Evolutionary conservation across 2,329 filamentous ascomycete genomes (phyloP).

Genomic region (Onygenales sp.): DNA sequence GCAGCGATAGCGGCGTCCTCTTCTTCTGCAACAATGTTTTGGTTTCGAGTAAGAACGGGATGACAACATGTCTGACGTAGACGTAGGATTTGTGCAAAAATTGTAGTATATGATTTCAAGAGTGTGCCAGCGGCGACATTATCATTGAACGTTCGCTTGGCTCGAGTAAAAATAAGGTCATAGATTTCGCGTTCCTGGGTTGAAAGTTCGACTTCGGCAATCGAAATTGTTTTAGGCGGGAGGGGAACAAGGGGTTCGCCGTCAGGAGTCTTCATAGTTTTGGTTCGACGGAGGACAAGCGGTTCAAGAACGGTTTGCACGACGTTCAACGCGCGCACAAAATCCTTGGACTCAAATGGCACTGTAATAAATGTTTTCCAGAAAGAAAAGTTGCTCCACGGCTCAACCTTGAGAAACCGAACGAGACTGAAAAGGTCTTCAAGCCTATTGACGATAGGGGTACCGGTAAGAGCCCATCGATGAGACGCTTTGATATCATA

Average conservation of each 20-base stretch:
- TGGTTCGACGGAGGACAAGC: constrained; percentile 87
- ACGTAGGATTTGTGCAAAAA: constrained; percentile 91
- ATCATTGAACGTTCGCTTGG: constrained; percentile 72
- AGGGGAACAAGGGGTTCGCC: constrained; percentile 73
- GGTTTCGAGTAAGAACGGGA: constrained; percentile 78
- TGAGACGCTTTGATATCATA: constrained; percentile 80
- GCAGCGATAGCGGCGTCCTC: constrained; percentile 68
- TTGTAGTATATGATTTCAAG: constrained; percentile 91
- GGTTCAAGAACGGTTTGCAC: constrained; percentile 95
- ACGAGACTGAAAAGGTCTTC: constrained; percentile 93
- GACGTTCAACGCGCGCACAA: constrained; percentile 85
- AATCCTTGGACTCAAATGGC: constrained; percentile 92
- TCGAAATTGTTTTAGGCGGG: constrained; percentile 70
- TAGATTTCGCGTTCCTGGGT: constrained; percentile 83
- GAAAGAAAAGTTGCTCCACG: constrained; percentile 98
- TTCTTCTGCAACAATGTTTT: constrained; percentile 76
- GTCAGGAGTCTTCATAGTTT: constrained; percentile 93
- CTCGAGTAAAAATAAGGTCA: constrained; percentile 75
- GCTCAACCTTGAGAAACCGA: constrained; percentile 85
- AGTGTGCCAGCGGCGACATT: constrained; percentile 88
- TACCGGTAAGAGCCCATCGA: constrained; percentile 89
- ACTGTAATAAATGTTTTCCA: constrained; percentile 99
- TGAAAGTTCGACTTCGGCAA: constrained; percentile 80
- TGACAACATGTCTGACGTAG: constrained; percentile 92
- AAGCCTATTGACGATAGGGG: constrained; percentile 90